Conservation (phyloP, 2,329 filamentous ascomycete species). For the Aschersonia sp. region DNA sequence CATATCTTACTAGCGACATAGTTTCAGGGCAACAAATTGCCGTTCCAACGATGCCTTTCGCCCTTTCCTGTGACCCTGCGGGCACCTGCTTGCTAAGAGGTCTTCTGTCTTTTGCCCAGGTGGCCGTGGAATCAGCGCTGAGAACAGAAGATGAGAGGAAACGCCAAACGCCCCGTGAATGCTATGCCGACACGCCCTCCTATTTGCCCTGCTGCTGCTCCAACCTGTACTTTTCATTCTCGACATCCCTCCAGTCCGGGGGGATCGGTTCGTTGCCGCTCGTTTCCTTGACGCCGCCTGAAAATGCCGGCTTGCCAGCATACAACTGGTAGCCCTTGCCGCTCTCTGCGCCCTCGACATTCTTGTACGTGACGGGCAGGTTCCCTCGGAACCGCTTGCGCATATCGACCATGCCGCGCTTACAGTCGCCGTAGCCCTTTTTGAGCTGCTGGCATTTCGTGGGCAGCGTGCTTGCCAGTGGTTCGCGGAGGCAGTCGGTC, state of each 20-base stretch:
- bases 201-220: conserved; percentile 12
- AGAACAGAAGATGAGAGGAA: too few relatives aligned
- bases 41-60: too few relatives aligned
- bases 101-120: too few relatives aligned
- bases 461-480: conserved; percentile 69
- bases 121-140: too few relatives aligned
- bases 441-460: conserved; percentile 84
- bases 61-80: too few relatives aligned
- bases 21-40: too few relatives aligned
- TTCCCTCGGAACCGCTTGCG: conserved; percentile 95
- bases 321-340: conserved; percentile 58
- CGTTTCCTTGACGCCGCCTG: conserved; percentile 46
- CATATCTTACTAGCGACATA: too few relatives aligned
- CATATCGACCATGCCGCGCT: conserved; percentile 95
- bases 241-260: conserved; percentile 47
- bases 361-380: conserved; percentile 58
- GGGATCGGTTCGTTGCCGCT: conserved; percentile 51
- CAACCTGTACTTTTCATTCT: conserved; percentile 43
- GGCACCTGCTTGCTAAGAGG: too few relatives aligned
- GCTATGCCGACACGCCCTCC: too few relatives aligned
- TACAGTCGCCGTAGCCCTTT: conserved; percentile 87
- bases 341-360: conserved; percentile 39
- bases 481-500: conserved; percentile 73
- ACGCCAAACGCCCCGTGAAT: too few relatives aligned
- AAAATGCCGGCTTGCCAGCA: conserved; percentile 59